Evolutionary conservation across 495 filamentous ascomycete genomes (phyloP), one percentile per base, ranked within the genome.

Genomic region (Tuber borchii): DNA sequence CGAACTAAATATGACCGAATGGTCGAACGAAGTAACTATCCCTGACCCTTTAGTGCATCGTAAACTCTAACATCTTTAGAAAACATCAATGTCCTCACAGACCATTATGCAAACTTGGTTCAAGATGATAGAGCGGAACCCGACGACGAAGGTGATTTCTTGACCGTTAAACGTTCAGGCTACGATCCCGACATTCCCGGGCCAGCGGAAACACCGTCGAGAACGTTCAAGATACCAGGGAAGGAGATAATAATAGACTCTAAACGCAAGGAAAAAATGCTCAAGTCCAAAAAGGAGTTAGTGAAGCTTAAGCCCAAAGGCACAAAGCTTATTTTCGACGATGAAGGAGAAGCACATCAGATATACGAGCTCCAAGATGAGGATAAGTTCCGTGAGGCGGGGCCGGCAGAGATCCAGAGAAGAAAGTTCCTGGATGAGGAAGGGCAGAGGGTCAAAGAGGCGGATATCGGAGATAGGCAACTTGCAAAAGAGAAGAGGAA

Each of bases 1-100:
- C 88, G 93, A 69, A 98, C 95, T 37, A 97, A 95, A 84, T 94
- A 95, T 82, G 93, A 98, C 82, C 93, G 94, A 75, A 97, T 97
- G 94, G 96, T 97, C 80, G 95, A 97, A 85, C 87, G 95, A 77
- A 91, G 90, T 75, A 97, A 98, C 84, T 93, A 97, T 2, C 31
- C 44, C 34, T 45, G 43, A 9, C 22, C 16, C 34, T 16, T 79
- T 42, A 17, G 8, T 22, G 37, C 12, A 16, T 42, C 19, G 39
- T 45, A 70, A 46, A 61, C 34, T 9, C 72, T 77, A 42, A 78
- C 76, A 22, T 2, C 19, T 3, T 14, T 40, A 72, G 78, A 90
- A 76, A 99, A 99, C 85, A 94, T 97, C 79, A 93, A 96, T 77
- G 90, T 99, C n/a, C 85, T 99, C 76, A 92, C 95, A 61, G 90